Evolutionary conservation across 495 filamentous ascomycete species (phyloP).

Genomic region (Trichocladium uniseriatum): DNA sequence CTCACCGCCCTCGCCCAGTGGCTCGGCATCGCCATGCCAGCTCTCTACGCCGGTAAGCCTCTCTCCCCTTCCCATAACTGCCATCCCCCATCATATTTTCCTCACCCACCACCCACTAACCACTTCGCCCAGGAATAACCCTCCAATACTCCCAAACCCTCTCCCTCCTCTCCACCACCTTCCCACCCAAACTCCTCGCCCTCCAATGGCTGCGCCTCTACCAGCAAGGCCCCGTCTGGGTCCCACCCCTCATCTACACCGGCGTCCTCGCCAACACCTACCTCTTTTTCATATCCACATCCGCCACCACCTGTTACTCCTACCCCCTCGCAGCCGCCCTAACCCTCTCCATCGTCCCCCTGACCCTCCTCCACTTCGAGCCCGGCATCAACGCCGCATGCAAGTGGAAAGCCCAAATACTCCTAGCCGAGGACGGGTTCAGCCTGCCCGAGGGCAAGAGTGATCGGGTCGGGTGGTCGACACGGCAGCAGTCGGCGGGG

Average conservation of each 20-base stretch:
- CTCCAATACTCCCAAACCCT: constrained; percentile 10
- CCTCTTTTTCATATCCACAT: background rate
- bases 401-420: constrained; percentile 15
- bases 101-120: background rate
- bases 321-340: background rate
- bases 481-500: constrained; percentile 5
- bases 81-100: background rate
- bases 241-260: constrained; percentile 5
- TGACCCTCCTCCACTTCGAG: constrained; percentile 16
- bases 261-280: constrained; percentile 10
- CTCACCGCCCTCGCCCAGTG: constrained; percentile 1
- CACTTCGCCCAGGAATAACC: constrained; percentile 2
- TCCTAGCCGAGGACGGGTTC: constrained; percentile 2
- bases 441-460: background rate
- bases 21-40: constrained; percentile 4
- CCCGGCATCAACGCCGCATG: constrained; percentile 20
- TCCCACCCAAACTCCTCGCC: constrained; percentile 8
- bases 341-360: constrained; percentile 7
- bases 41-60: constrained; percentile 4
- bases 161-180: background rate
- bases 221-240: constrained; percentile 15
- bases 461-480: background rate
- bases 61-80: background rate
- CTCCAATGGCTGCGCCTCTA: constrained; percentile 17
- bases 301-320: background rate